Conservation (phyloP, 2,329 filamentous ascomycete genomes). For the Ceratocystis albifundus region DNA sequence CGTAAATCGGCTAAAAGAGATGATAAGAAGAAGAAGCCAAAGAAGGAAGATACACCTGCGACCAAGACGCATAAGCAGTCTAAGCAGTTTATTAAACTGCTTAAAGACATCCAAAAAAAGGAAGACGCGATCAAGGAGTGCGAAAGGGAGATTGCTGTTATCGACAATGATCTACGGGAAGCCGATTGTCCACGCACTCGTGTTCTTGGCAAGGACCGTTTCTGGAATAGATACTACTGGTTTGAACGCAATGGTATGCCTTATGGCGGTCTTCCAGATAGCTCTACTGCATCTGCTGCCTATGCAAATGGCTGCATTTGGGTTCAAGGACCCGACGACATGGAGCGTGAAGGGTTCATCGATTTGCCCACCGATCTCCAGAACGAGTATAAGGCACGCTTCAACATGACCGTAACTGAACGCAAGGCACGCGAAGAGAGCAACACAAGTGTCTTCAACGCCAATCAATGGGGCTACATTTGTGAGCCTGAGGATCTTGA, state of each 20-base stretch:
- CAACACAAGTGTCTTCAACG: conserved; percentile 60
- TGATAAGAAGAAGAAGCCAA: conserved; percentile 62
- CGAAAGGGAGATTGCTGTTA: conserved; percentile 71
- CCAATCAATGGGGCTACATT: conserved; percentile 83
- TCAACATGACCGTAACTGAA: conserved; percentile 72
- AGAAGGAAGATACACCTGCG: conserved; percentile 46
- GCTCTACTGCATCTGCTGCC: conserved; percentile 72
- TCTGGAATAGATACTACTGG: conserved; percentile 99
- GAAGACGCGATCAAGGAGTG: conserved; percentile 67
- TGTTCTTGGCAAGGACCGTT: conserved; percentile 83
- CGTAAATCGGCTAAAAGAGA: conserved; percentile 29
- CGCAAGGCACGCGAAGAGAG: conserved; percentile 82
- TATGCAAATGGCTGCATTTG: conserved; percentile 94
- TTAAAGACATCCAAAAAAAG: conserved; percentile 82
- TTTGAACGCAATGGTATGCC: conserved; percentile 98
- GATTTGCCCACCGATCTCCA: conserved; percentile 61
- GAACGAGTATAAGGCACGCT: conserved; percentile 62
- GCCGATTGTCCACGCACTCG: conserved; percentile 85
- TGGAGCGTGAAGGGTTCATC: conserved; percentile 77
- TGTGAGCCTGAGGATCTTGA: conserved; percentile 70
- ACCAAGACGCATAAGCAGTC: conserved; percentile 64
- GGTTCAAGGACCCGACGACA: conserved; percentile 87
- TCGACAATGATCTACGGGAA: conserved; percentile 87
- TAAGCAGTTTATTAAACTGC: conserved; percentile 75
- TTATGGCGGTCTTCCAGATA: conserved; percentile 73